phyloP scores from a whole-genome alignment of 2,329 filamentous ascomycete genomes.

The Colletotrichum sp. region DNA sequence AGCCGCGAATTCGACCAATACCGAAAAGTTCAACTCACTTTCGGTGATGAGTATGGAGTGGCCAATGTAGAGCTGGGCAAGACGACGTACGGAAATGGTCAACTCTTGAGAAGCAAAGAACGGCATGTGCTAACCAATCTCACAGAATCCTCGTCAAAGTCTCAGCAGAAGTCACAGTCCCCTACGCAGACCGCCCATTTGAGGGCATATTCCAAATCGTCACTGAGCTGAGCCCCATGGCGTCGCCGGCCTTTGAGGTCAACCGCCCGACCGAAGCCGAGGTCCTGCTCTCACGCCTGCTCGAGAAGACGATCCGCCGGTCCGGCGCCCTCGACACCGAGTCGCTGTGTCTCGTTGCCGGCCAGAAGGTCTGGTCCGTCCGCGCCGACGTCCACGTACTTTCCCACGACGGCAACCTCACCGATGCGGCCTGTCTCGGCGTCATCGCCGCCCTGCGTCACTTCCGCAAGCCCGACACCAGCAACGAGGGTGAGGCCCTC shows the following conservation, averaged over 20 bases:
- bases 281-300: conserved; percentile 81
- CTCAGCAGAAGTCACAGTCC: conserved; percentile 86
- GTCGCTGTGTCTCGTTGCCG: conserved; percentile 91
- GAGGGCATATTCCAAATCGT: conserved; percentile 94
- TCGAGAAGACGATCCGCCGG: conserved; percentile 93
- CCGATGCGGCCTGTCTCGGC: conserved; percentile 85
- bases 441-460: conserved; percentile 88
- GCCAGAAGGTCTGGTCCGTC: conserved; percentile 88
- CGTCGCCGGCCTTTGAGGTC: conserved; percentile 86
- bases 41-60: conserved; percentile 90
- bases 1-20: conserved; percentile 82
- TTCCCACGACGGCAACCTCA: conserved; percentile 87
- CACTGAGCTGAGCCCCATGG: conserved; percentile 91
- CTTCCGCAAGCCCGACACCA: conserved; percentile 89
- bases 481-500: conserved; percentile 82
- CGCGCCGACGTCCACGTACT: conserved; percentile 92
- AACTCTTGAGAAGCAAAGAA: not conserved
- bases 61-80: conserved; percentile 88
- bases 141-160: conserved; percentile 81
- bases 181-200: conserved; percentile 87
- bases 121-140: not conserved
- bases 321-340: conserved; percentile 94
- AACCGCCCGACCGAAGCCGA: conserved; percentile 85
- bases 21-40: conserved; percentile 76
- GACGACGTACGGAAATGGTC: conserved; percentile 67